Base-by-base conservation (phyloP, 129 eudicot genomes). In the Smallanthus sonchifolius region DNA sequence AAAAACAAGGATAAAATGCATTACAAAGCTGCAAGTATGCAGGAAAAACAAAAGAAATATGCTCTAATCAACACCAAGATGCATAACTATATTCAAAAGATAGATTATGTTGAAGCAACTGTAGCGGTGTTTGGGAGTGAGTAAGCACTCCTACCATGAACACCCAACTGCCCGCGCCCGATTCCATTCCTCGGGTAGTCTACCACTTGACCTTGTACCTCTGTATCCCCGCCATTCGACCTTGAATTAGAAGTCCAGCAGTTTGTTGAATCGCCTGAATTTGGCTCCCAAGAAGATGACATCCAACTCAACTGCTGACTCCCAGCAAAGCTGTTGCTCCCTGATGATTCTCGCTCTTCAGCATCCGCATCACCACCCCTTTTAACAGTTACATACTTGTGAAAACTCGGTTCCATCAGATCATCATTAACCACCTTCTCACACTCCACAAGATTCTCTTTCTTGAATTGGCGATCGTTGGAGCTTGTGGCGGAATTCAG, bases 231-330 rank as follows among this genome's bases (percentile, higher is more conserved):
- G 14, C 40, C 68, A 17, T 79, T 75, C 4, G 90, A 82, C 69
- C 81, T 79, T 19, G 77, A 56, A 62, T 87, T 80, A 66, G 91
- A 77, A 10, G 85, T 84, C 83, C 84, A 86, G n/a, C 92, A 74
- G 38, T 86, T 91, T 4, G 92, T 83, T 5, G 98, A 93, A 74
- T 93, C 98, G 20, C 83, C 97, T 4, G 96, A 94, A 77, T 85
- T 94, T 4, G 97, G 97, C 56, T 94, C 98, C 97, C 97, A 91
- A 3, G 89, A 74, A 37, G 98, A 91, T 0, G 96, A 86, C 69
- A 86, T 60, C 95, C 96, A 79, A 43, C 83, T 79, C 78, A 79
- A 28, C 54, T 79, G 83, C 42, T 79, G 97, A 38, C 89, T 73
- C 40, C 96, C 88, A 3, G 82, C 90, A 70, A 77, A 79, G 64